Evolutionary conservation across 192 early-diverging fungal species (phyloP).

Genomic region (Backusella macrospora): DNA sequence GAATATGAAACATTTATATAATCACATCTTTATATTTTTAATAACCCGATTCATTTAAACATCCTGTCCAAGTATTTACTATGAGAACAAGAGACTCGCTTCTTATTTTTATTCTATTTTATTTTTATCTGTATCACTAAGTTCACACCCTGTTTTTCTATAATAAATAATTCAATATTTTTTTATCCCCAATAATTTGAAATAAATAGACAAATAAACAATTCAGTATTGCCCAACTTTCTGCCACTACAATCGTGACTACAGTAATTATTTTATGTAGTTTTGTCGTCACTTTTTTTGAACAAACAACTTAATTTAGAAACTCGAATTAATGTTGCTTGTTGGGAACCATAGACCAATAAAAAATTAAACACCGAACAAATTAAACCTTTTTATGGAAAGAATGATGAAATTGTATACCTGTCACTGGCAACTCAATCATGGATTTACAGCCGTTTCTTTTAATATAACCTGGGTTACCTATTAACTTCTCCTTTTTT

Average conservation of each 20-base stretch:
- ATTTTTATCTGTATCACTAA: too few relatives aligned
- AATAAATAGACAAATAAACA: too few relatives aligned
- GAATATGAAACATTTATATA: too few relatives aligned
- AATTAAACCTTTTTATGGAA: neutral
- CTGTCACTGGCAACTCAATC: constrained; percentile 5
- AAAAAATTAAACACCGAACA: constrained; percentile 16
- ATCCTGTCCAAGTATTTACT: too few relatives aligned
- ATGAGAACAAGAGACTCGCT: too few relatives aligned
- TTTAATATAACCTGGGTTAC: constrained; percentile 3
- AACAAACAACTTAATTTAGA: neutral
- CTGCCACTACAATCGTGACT: neutral
- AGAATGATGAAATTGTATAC: neutral
- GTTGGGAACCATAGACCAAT: neutral
- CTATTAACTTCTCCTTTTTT: neutral
- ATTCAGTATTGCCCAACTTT: too few relatives aligned
- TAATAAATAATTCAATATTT: too few relatives aligned
- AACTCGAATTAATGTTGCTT: constrained; percentile 6
- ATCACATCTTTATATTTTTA: too few relatives aligned
- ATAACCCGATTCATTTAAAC: too few relatives aligned
- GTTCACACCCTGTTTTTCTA: too few relatives aligned
- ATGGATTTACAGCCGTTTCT: neutral
- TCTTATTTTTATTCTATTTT: too few relatives aligned
- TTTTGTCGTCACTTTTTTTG: neutral
- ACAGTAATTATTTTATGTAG: neutral
- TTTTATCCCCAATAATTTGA: too few relatives aligned